A percentile compares a stretch with the other conserved stretches of the same genome.
These are phyloP conservation scores for Podospora sp. DNA, from an alignment of 495 filamentous ascomycete species.

Conservation along the genomic window DNA sequence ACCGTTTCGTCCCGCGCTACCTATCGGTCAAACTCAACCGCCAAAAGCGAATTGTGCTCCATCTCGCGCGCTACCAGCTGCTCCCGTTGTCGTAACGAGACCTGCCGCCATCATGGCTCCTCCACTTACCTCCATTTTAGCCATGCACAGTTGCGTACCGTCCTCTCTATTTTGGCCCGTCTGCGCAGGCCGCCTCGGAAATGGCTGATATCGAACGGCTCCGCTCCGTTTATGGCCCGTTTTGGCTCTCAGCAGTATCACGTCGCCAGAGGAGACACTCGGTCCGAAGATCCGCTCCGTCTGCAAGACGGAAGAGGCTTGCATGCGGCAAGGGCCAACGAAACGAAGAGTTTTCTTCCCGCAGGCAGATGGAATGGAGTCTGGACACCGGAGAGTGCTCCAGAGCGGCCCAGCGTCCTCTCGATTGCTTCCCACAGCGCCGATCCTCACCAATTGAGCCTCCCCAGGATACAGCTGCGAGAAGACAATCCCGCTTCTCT, in stretches of 20 bases:
- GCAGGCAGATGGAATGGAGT: not conserved
- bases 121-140: not conserved
- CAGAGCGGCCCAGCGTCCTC: not conserved
- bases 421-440: not conserved
- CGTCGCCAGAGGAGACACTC: not conserved
- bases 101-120: not conserved
- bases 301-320: not conserved
- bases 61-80: not conserved
- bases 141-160: not conserved
- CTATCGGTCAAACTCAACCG: not conserved
- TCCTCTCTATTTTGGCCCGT: not conserved
- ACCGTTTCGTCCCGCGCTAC: slow-evolving; percentile 7
- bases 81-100: not conserved
- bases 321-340: not conserved
- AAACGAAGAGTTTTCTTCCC: not conserved
- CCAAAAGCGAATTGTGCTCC: not conserved
- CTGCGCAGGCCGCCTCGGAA: not conserved
- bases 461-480: not conserved
- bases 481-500: not conserved
- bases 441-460: not conserved
- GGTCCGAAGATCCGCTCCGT: not conserved
- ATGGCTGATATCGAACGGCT: not conserved
- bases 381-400: not conserved
- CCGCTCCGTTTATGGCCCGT: not conserved
- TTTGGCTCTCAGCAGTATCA: not conserved